Percentiles rank a stretch among this genome's conserved stretches.
Conservation (phyloP, 495 filamentous ascomycete species). For the Neurospora pannonica region DNA sequence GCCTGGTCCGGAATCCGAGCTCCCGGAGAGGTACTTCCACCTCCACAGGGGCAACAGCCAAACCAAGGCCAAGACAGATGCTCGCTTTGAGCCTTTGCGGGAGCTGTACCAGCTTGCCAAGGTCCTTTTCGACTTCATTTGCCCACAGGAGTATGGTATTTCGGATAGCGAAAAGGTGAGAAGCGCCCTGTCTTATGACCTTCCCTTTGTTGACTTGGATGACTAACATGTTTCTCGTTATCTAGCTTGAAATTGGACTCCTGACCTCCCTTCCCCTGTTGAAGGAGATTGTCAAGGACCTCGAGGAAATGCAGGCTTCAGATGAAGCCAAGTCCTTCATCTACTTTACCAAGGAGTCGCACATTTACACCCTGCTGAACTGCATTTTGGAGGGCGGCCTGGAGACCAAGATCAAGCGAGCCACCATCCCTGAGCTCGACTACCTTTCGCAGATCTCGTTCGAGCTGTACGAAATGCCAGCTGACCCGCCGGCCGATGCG, state of each 20-base stretch:
- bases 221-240: constrained; percentile 4
- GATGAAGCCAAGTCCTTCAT: constrained; percentile 90
- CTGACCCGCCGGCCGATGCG: constrained; percentile 43
- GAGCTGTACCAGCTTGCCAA: constrained; percentile 91
- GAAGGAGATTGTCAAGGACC: constrained; percentile 88
- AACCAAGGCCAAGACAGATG: constrained; percentile 74
- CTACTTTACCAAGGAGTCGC: constrained; percentile 98
- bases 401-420: constrained; percentile 78
- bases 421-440: constrained; percentile 91
- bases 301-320: constrained; percentile 95
- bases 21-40: constrained; percentile 71
- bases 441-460: constrained; percentile 98
- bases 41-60: constrained; percentile 68
- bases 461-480: constrained; percentile 90
- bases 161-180: constrained; percentile 72
- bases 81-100: constrained; percentile 73
- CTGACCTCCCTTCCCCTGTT: constrained; percentile 86
- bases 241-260: constrained; percentile 79
- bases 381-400: constrained; percentile 96
- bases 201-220: background rate
- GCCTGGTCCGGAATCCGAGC: constrained; percentile 31
- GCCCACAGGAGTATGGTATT: constrained; percentile 96
- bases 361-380: constrained; percentile 96
- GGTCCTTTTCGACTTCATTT: constrained; percentile 95
- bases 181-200: background rate